Conservation (phyloP, 2,329 filamentous ascomycete genomes). For the Blastomyces percursus region DNA sequence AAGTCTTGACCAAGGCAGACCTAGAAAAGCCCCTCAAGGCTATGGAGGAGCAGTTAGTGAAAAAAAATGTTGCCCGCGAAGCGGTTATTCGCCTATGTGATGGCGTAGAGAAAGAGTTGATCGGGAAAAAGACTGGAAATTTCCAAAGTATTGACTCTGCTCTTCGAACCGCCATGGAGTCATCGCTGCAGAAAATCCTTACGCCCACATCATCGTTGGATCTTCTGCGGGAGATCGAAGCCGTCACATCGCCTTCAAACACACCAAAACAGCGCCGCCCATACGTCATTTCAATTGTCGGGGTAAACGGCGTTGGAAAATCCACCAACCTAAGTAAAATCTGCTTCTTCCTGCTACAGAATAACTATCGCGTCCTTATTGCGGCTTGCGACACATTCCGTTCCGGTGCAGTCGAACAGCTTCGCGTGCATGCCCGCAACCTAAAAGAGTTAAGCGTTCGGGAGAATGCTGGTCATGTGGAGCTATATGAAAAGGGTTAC, state of each 20-base stretch:
- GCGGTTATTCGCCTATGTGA: slow-evolving; percentile 84
- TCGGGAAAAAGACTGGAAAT: slow-evolving; percentile 81
- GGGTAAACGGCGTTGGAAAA: slow-evolving; percentile 96
- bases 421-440: slow-evolving; percentile 90
- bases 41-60: slow-evolving; percentile 89
- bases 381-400: slow-evolving; percentile 95
- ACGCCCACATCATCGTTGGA: slow-evolving; percentile 93
- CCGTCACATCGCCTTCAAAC: slow-evolving; percentile 56
- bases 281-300: slow-evolving; percentile 96
- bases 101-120: slow-evolving; percentile 77
- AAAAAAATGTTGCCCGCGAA: slow-evolving; percentile 94
- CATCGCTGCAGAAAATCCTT: slow-evolving; percentile 85
- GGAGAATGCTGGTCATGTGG: slow-evolving; percentile 69
- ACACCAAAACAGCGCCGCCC: slow-evolving; percentile 59
- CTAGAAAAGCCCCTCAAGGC: slow-evolving; percentile 85
- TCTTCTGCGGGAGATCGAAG: slow-evolving; percentile 83
- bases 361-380: slow-evolving; percentile 90
- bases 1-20: slow-evolving; percentile 78
- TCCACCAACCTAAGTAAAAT: slow-evolving; percentile 97
- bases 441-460: slow-evolving; percentile 76
- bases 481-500: slow-evolving; percentile 94
- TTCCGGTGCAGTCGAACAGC: slow-evolving; percentile 90
- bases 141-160: slow-evolving; percentile 83
- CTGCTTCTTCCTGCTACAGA: slow-evolving; percentile 93
- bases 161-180: slow-evolving; percentile 79